These are phyloP conservation scores for Hypoxylon sp. DNA, from an alignment of 2,329 filamentous ascomycete species.

Conservation along the genomic window DNA sequence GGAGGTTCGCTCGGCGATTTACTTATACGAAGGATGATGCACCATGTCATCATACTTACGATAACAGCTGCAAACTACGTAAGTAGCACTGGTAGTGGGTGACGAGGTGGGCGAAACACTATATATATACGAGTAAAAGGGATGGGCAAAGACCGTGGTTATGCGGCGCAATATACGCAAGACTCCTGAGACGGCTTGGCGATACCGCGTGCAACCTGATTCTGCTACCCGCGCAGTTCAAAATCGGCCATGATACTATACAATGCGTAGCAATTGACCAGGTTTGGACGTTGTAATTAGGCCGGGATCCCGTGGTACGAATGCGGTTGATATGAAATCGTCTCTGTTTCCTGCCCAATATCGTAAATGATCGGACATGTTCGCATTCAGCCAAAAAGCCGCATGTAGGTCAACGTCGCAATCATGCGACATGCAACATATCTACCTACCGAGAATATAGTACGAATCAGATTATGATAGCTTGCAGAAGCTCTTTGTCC, in stretches of 20 bases:
- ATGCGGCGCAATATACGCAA: conserved; percentile 10
- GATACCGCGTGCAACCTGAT: conserved; percentile 10
- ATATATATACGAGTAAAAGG: conserved; percentile 6
- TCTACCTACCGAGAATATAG: conserved; percentile 9
- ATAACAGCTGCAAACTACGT: conserved; percentile 14
- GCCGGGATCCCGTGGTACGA: conserved; percentile 8
- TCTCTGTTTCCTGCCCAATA: conserved; percentile 20
- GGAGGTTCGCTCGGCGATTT: conserved; percentile 29
- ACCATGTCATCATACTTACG: conserved; percentile 29
- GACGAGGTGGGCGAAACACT: background rate
- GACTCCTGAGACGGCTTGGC: conserved; percentile 22
- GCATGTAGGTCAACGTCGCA: conserved; percentile 26
- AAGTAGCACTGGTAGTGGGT: conserved; percentile 12
- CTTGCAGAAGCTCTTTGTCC: conserved; percentile 4
- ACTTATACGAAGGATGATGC: conserved; percentile 30
- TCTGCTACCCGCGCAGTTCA: background rate
- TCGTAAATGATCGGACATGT: conserved; percentile 36
- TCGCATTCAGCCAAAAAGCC: conserved; percentile 39
- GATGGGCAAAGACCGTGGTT: background rate
- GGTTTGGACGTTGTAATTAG: conserved; percentile 13
- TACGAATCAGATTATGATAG: conserved; percentile 9
- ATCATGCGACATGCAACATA: conserved; percentile 17
- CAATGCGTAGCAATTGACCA: background rate
- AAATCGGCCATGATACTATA: background rate
- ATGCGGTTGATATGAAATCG: conserved; percentile 12